Evolutionary conservation across 306 rosid genomes (phyloP), one percentile per base, ranked within the genome.

Genomic region (Pyrus bretschneideri): DNA sequence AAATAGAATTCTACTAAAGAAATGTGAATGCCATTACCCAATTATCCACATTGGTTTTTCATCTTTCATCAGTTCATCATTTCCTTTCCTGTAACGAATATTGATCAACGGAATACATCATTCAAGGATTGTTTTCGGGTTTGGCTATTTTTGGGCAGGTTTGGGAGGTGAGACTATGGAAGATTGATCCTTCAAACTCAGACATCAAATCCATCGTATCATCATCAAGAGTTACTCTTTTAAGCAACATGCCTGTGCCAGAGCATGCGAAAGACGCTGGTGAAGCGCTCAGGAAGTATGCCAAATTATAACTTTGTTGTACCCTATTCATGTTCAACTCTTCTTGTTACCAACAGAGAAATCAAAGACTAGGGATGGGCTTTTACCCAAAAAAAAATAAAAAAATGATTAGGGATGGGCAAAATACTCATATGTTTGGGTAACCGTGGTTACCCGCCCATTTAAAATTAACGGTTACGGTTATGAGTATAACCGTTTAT

Each of bases 131-230:
- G 61, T n/a, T 22, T 13, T 11, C 18, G 27, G 65, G 45, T 35
- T 23, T 77, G 77, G 12, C 10, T 44, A 58, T 25, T 70, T 49
- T 62, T 49, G 49, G 55, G 52, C 69, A 86, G 87, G 98, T 93
- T 70, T 93, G 97, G 98, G 97, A 92, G 71, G 98, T 88, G 38
- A 57, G 33, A 55, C 62, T 95, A 33, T 84, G 86, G 91, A 95
- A 95, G 86, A 78, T 79, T 71, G 85, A 84, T 82, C 91, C 91
- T 78, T 86, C 94, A 77, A 78, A 83, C 83, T 65, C 81, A 57
- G 73, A 83, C 70, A 70, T 29, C 9, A 87, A 71, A 86, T 72
- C 88, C 4, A 38, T 90, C 73, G 81, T 89, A 63, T 76, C 98
- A 33, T 80, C 96, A 3, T 87, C 98, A 19, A 81, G 95, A 69